A percentile compares a stretch with the other conserved stretches of the same genome.
These are phyloP conservation scores for Leccinum arenicola DNA, from an alignment of 768 basidiomycete genomes.

Conservation along the genomic window DNA sequence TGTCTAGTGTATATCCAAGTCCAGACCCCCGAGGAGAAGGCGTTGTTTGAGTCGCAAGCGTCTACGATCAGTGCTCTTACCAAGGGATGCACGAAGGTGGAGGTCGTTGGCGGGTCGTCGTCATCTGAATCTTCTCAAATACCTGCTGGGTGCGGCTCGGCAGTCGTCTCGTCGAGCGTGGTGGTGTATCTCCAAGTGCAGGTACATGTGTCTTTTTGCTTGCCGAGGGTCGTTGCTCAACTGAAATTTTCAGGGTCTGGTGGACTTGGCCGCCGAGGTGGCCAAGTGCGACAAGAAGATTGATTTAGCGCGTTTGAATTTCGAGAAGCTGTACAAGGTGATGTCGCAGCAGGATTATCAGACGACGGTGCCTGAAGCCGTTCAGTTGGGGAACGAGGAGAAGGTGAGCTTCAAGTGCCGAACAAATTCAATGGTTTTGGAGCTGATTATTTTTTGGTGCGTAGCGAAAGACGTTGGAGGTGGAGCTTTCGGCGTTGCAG, in stretches of 20 bases:
- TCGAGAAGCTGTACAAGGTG: constrained; percentile 75
- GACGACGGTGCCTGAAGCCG: constrained; percentile 74
- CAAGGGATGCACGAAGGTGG: constrained; percentile 81
- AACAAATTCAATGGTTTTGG: neutral
- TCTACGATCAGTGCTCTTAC: constrained; percentile 77
- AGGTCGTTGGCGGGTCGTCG: constrained; percentile 55
- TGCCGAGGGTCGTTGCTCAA: neutral
- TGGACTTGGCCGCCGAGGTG: constrained; percentile 87
- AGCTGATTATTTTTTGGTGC: neutral
- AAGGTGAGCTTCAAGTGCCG: constrained; percentile 49
- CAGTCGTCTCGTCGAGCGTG: constrained; percentile 71
- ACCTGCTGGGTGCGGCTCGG: constrained; percentile 79
- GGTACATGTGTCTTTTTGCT: constrained; percentile 40
- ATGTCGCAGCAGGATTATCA: constrained; percentile 75
- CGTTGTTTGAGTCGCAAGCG: constrained; percentile 68
- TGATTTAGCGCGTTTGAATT: constrained; percentile 60
- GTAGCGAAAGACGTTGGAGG: constrained; percentile 49
- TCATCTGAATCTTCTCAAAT: constrained; percentile 50
- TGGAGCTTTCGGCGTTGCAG: constrained; percentile 73
- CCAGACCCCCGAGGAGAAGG: constrained; percentile 58
- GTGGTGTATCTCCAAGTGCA: constrained; percentile 83
- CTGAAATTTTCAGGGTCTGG: constrained; percentile 63
- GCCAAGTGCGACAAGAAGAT: constrained; percentile 90
- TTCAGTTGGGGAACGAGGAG: constrained; percentile 71
- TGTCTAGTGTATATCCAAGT: constrained; percentile 67